Base-by-base conservation (phyloP, 805 yeast species). In the Yarrowia sp. region DNA sequence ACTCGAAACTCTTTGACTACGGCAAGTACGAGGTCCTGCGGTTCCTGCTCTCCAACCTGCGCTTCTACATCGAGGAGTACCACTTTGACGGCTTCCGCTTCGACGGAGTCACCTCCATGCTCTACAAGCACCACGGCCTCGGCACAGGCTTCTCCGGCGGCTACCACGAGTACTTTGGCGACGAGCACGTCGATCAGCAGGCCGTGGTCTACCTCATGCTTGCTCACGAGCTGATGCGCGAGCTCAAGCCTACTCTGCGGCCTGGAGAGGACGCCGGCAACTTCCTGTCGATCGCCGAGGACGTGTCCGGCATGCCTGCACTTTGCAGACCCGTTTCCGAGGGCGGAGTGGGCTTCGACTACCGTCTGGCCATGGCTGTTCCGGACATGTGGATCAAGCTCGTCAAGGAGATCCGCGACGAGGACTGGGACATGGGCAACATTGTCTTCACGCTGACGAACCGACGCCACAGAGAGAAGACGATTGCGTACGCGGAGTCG, bases 371-470 rank as follows among this genome's bases (percentile, higher is more conserved):
- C 1, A 93, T 93, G 99, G 97, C 98, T 0, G 79, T 93, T 64
- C 99, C 99, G 4, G 99, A 93, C 73, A 93, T 93, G 98, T 93
- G 99, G 99, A 93, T 93, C 76, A 94, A 94, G 73, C 74, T 91
- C 51, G 76, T 93, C 68, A 93, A 94, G 72, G 97, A 92, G 71
- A 76, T 80, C 63, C 70, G 75, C 46, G 98, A 93, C 73, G 97
- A 92, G 64, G 87, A 90, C 58, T 93, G 99, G 99, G 90, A 92
- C 69, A 74, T 93, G 77, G 90, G 87, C 46, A 77, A 81, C 64
- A 91, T 93, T 62, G 86, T 85, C 19, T 86, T 83, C 71, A 89
- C 96, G 1, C 80, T 93, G 68, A 84, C 96, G 32, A 94, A 93
- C 75, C 82, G 98, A 69, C 82, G 99, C 66, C 84, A 91, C 73